These are phyloP conservation scores for Olyra latifolia DNA, from an alignment of 176 grass and related monocot species.

Conservation along the genomic window DNA sequence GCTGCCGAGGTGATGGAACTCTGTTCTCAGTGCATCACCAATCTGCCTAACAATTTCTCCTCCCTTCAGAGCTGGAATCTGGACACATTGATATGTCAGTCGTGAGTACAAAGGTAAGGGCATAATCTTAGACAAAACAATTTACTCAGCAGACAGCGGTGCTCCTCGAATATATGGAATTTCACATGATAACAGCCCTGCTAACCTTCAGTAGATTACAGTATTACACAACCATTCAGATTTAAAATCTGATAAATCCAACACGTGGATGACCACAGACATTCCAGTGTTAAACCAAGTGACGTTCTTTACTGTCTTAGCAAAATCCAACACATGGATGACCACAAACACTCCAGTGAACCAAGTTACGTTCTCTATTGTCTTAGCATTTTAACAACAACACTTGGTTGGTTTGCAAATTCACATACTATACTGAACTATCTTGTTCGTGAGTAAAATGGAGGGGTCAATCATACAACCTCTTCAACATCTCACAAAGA, in stretches of 20 bases:
- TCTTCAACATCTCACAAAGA: background rate
- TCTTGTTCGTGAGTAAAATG: background rate
- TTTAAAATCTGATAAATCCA: no score
- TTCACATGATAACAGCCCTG: background rate
- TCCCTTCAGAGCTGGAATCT: conserved; percentile 89
- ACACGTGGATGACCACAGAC: background rate
- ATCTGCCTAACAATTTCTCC: conserved; percentile 99
- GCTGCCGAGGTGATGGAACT: conserved; percentile 85
- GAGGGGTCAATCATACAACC: background rate
- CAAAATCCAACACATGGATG: no score
- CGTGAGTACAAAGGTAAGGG: background rate
- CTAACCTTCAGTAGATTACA: background rate
- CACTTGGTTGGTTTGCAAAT: background rate
- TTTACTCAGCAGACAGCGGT: background rate
- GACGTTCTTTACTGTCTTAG: no score
- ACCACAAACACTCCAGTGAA: no score
- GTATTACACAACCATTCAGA: conserved; percentile 2
- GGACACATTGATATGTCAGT: conserved; percentile 3
- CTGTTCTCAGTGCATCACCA: conserved; percentile 83
- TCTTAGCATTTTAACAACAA: background rate
- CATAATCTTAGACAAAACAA: background rate
- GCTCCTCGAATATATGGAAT: background rate
- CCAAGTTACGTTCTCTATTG: no score
- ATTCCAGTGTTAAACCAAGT: no score
- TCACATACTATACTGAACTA: background rate